Evolutionary conservation across 2,329 filamentous ascomycete species (phyloP).

Genomic region (Cercospora sp.): DNA sequence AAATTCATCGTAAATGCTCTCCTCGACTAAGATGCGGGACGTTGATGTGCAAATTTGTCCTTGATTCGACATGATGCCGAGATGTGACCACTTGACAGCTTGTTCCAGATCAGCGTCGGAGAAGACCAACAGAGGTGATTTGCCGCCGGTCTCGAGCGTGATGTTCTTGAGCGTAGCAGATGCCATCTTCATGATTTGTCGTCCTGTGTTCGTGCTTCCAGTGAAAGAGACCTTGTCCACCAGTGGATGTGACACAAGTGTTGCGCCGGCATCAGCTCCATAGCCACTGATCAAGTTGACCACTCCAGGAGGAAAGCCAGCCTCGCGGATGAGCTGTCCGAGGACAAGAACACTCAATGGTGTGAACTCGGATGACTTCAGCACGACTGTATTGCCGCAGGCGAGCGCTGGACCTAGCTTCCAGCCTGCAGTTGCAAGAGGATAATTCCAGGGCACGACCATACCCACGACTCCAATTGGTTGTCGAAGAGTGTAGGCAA

Average conservation of each 20-base stretch:
- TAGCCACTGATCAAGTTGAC: constrained; percentile 74
- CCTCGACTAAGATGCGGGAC: constrained; percentile 58
- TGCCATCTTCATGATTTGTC: constrained; percentile 74
- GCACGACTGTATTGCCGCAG: constrained; percentile 56
- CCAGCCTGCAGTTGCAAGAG: constrained; percentile 72
- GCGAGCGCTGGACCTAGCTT: constrained; percentile 69
- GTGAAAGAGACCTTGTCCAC: constrained; percentile 80
- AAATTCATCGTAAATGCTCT: constrained; percentile 62
- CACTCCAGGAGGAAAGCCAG: constrained; percentile 76
- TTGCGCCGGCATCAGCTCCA: constrained; percentile 66
- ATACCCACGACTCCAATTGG: constrained; percentile 39
- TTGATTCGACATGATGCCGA: constrained; percentile 59
- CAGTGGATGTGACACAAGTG: constrained; percentile 65
- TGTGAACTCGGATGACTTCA: constrained; percentile 59
- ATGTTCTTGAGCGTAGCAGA: constrained; percentile 64
- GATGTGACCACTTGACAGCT: constrained; percentile 66
- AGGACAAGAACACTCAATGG: constrained; percentile 52
- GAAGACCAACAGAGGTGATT: constrained; percentile 59
- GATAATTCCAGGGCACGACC: constrained; percentile 81
- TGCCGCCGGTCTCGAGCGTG: constrained; percentile 62
- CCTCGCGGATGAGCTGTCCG: constrained; percentile 66
- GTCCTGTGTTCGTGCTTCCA: constrained; percentile 70
- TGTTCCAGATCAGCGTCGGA: constrained; percentile 60
- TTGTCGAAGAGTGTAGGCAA: constrained; percentile 39
- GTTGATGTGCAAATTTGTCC: constrained; percentile 63